Evolutionary conservation across 1,139 yeast genomes (phyloP), one percentile per base, ranked within the genome.

Genomic region (Zygosaccharomyces pseudobailii): DNA sequence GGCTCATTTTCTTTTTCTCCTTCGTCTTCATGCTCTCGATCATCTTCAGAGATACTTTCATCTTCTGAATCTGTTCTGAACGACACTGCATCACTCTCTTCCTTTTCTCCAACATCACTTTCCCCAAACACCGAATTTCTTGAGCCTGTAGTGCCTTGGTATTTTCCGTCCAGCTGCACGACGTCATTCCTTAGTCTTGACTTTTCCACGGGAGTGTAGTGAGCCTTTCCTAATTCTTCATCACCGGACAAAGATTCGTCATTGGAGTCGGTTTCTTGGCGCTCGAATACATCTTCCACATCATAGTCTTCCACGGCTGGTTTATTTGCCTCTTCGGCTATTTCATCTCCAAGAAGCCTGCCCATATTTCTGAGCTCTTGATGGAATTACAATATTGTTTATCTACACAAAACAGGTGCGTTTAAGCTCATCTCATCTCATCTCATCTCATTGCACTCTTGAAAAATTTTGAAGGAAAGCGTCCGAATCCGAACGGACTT

Each of bases 241-340:
- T 32, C 37, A 9, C 36, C 54, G 17, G 69, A 74, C 3, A 65
- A 71, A 19, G 52, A 61, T 9, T 59, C 68, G 36, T 56, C 59
- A 45, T 67, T 27, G 59, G 55, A 62, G 32, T 46, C 62, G 1
- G 57, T 55, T 10, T 61, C 67, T 4, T 59, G 59, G 36, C 65
- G 67, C 38, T 71, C 73, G 45, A 73, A 67, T 3, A 66, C 64
- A 61, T 87, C 87, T 62, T 89, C 97, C 38, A 90, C 88, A 65
- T 89, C 97, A 56, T 75, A 79, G 60, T 88, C 96, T 25, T 70
- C 69, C 28, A 67, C 70, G 47, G 70, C 75, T 0, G 94, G 88
- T 52, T 76, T 75, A 30, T 78, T 63, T 4, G 62, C 74, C 45
- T 84, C 71, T 53, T 76, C 82, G 5, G 82, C 78, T 42, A 87